Evolutionary conservation across 495 filamentous ascomycete genomes (phyloP), one percentile per base, ranked within the genome.

Genomic region (Penicillium manginii): DNA sequence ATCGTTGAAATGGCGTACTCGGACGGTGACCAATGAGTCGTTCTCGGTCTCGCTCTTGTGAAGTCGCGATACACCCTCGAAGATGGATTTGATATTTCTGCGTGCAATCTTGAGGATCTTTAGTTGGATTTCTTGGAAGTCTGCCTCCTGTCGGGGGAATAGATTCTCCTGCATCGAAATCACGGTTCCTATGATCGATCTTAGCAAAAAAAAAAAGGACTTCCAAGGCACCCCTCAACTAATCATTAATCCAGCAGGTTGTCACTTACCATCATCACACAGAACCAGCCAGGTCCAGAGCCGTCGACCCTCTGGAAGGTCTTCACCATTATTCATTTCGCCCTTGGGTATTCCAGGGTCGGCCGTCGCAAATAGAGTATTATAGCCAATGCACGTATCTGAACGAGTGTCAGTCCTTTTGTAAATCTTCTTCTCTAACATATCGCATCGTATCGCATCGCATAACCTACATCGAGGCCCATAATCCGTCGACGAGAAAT

Each of bases 311-410:
- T 85, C 76, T 2, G 88, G 88, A 23, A 88, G 71, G 43, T 76
- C 78, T 51, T 81, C 73, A 6, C 71, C 71, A 58, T 77, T 74
- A 6, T 65, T 48, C 29, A 65, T 54, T 32, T 32, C 51, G 9
- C 45, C 54, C 12, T 21, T 17, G 3, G 67, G 66, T 17, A 73
- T 58, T 10, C 26, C 9, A 29, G 26, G 6, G 9, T 67, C 62
- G 11, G 73, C 75, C 18, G 84, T 73, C 35, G 85, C 81, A 63
- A 90, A 88, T 18, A 94, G 78, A 42, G 88, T 88, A 70, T 96
- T 93, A 63, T 89, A 93, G 11, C 91, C 91, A 51, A 94, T 75
- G 63, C 90, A 93, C 11, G 92, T 82, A 68, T 88, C 89, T 91
- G 59, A 19, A 35, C 40, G 6, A 15, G 3, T 32, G 47, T 66